Conservation (phyloP, 257 asterid genomes). For the Echium plantagineum region DNA sequence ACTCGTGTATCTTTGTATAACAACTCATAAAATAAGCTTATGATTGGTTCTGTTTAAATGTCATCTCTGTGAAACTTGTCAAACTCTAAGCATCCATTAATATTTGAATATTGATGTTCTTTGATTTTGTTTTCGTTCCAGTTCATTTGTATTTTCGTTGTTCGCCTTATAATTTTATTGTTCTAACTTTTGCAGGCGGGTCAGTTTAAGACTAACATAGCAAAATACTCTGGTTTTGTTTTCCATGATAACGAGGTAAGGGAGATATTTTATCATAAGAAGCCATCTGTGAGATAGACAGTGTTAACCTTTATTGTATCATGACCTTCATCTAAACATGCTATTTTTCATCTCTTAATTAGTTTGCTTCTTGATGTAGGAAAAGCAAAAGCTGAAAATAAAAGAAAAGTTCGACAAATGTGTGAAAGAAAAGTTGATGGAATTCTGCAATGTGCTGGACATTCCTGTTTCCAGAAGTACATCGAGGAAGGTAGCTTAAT, state of each 20-base stretch:
- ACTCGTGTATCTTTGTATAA: background rate
- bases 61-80: background rate
- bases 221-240: conserved; percentile 84
- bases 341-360: conserved; percentile 6
- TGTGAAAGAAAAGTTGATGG: conserved; percentile 73
- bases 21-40: too few species aligned
- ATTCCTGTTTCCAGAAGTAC: conserved; percentile 47
- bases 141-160: background rate
- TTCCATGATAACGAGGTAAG: conserved; percentile 85
- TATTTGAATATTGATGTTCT: background rate
- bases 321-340: background rate
- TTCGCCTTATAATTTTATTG: background rate
- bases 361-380: conserved; percentile 32
- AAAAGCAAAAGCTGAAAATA: conserved; percentile 58
- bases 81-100: background rate
- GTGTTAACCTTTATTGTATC: background rate
- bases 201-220: conserved; percentile 61
- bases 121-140: background rate
- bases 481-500: conserved; percentile 63
- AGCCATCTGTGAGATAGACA: background rate
- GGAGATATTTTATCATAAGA: background rate
- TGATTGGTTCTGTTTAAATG: too few species aligned
- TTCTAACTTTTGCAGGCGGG: conserved; percentile 47
- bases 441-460: conserved; percentile 74
- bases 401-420: conserved; percentile 84